Evolutionary conservation across 345 rosid species (phyloP).

Genomic region (Syzygium jambos): DNA sequence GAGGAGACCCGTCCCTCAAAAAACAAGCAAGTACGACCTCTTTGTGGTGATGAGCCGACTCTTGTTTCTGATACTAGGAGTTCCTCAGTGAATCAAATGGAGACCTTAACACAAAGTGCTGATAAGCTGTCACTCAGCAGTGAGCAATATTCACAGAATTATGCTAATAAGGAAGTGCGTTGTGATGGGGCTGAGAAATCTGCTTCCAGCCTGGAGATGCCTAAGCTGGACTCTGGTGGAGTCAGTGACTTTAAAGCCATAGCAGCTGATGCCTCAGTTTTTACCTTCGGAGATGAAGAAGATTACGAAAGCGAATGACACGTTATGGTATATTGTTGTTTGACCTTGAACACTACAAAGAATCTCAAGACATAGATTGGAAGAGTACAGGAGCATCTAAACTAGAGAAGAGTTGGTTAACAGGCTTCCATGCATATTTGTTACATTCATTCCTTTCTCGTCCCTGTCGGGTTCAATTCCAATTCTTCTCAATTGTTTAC

Average conservation of each 20-base stretch:
- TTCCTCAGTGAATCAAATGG: constrained; percentile 8
- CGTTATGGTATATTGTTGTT: background rate
- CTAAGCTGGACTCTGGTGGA: constrained; percentile 6
- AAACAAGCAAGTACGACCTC: constrained; percentile 7
- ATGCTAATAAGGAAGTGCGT: constrained; percentile 7
- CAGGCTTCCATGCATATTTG: background rate
- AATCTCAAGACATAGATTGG: background rate
- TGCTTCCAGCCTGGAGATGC: constrained; percentile 3
- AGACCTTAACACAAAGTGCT: constrained; percentile 6
- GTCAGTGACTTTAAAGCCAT: constrained; percentile 65
- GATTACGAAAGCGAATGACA: constrained; percentile 65
- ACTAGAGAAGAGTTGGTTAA: background rate
- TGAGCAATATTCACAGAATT: background rate
- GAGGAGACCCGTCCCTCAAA: constrained; percentile 46
- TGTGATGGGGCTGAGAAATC: constrained; percentile 10
- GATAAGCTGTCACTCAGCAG: constrained; percentile 13
- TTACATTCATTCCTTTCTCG: background rate
- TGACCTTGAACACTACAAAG: background rate
- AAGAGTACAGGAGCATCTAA: background rate
- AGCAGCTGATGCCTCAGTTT: constrained; percentile 89
- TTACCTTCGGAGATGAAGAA: constrained; percentile 81
- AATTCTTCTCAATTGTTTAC: background rate
- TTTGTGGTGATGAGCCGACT: background rate
- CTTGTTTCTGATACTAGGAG: background rate
- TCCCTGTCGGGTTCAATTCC: background rate